Conservation (phyloP, 768 basidiomycete genomes). For the Ephemerocybe angulata region DNA sequence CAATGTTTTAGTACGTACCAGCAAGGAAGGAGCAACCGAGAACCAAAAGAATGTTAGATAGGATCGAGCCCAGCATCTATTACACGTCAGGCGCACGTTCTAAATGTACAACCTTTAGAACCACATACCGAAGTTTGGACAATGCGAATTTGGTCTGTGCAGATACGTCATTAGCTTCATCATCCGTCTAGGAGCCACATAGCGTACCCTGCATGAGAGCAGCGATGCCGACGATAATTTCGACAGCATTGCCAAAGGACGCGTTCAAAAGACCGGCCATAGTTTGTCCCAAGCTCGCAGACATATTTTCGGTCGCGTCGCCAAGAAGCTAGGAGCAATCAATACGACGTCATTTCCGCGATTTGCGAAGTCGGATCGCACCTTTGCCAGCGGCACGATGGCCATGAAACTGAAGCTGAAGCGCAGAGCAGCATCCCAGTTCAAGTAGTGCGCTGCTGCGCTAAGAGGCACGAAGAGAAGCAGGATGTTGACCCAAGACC, state of each 20-base stretch:
- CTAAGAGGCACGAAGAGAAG: constrained; percentile 79
- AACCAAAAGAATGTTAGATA: constrained; percentile 88
- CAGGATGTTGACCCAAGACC: constrained; percentile 70
- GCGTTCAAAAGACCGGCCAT: constrained; percentile 86
- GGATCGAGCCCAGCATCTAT: constrained; percentile 85
- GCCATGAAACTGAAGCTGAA: constrained; percentile 77
- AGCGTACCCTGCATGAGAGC: constrained; percentile 70
- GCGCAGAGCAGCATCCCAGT: constrained; percentile 75
- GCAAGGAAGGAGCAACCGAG: constrained; percentile 90
- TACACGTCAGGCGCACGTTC: not conserved
- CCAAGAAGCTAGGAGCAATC: constrained; percentile 56
- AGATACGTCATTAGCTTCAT: constrained; percentile 8
- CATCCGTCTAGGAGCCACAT: not conserved
- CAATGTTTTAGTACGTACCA: constrained; percentile 36
- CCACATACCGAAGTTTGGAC: constrained; percentile 81
- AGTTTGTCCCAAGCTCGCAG: constrained; percentile 75
- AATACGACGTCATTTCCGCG: constrained; percentile 1
- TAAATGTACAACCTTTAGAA: not conserved
- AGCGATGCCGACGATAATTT: constrained; percentile 86
- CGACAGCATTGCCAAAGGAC: constrained; percentile 79
- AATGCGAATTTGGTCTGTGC: constrained; percentile 71
- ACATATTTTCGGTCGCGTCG: constrained; percentile 79
- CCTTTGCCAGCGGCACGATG: constrained; percentile 85
- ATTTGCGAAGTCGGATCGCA: constrained; percentile 27
- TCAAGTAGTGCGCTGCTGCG: constrained; percentile 54